Evolutionary conservation across 2,329 filamentous ascomycete species (phyloP), one percentile per base, ranked within the genome.

Genomic region (Tolypocladium capitatum): DNA sequence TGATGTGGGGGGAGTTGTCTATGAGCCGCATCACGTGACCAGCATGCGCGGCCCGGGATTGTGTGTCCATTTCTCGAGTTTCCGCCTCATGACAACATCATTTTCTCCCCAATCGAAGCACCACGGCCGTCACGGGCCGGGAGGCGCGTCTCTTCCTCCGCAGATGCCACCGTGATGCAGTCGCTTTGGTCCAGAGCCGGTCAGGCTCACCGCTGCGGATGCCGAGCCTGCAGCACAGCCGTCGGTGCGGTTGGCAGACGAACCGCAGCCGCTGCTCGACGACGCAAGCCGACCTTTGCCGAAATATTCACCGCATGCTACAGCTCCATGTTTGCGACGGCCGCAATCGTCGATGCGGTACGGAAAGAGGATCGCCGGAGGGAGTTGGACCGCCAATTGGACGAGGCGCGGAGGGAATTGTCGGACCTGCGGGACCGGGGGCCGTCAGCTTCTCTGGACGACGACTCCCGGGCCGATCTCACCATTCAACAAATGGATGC

Each of bases 121-220:
- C 28, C 27, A 28, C 27, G n/a, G 27, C n/a, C 44, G 21, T 13
- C 38, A 31, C 35, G 28, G 35, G 21, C 28, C 11, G 24, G 20
- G 32, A 14, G 20, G 32, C 21, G 32, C 24, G 7, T n/a, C 14
- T 11, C 20, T 7, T 3, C 2, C n/a, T n/a, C 35, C 45, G 50
- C 52, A 51, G 45, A 63, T 63, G 60, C 49, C 51, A n/a, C 59
- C 55, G 68, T 61, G 59, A 89, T 88, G 84, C 78, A 78, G 66
- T 72, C 74, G 53, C 62, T 86, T 55, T 83, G 81, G 80, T 80
- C 78, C 64, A 76, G 80, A 68, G 76, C 78, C 67, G 72, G 75
- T 58, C 76, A 76, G 72, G 73, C 73, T 66, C 76, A 75, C 64
- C 72, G 75, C 57, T 84, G 80, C 67, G 74, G 73, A 64, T 85